A percentile compares a stretch with the other conserved stretches of the same genome.
These are phyloP conservation scores for Leccinum incarnatum DNA, from an alignment of 768 basidiomycete species.

Conservation along the genomic window DNA sequence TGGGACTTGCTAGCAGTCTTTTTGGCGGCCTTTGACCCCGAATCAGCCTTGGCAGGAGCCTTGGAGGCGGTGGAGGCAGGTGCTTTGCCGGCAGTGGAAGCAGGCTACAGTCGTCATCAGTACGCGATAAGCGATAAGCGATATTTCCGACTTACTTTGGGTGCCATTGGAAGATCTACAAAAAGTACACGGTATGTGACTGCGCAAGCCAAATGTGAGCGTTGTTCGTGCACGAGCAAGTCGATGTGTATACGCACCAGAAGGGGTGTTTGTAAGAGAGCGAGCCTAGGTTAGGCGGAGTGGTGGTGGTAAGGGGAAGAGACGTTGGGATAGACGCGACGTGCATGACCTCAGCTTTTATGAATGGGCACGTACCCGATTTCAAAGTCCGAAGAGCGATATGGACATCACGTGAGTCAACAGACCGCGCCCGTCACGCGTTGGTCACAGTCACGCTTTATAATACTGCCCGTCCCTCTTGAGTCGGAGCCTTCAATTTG, in stretches of 20 bases:
- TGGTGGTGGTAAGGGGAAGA: constrained; percentile 33
- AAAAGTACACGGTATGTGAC: constrained; percentile 31
- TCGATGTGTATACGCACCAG: constrained; percentile 20
- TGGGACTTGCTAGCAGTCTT: constrained; percentile 59
- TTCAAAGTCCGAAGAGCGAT: constrained; percentile 33
- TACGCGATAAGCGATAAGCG: constrained; percentile 8
- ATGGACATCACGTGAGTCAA: constrained; percentile 33
- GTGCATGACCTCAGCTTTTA: constrained; percentile 28
- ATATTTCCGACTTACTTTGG: constrained; percentile 30
- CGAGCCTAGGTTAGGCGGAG: constrained; percentile 17
- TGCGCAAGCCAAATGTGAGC: constrained; percentile 15
- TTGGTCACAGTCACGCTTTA: constrained; percentile 24
- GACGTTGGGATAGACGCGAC: constrained; percentile 27
- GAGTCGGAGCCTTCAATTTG: no score
- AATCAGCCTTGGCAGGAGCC: constrained; percentile 47
- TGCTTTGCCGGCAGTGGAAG: constrained; percentile 38
- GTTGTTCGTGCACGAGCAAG: constrained; percentile 3
- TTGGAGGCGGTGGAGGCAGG: constrained; percentile 56
- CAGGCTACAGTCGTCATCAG: constrained; percentile 34
- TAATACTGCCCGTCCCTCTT: neutral
- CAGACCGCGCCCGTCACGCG: constrained; percentile 37
- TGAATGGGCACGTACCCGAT: constrained; percentile 31
- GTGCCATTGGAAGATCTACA: constrained; percentile 36
- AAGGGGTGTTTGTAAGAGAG: constrained; percentile 18
- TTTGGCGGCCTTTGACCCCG: constrained; percentile 53